A percentile compares a stretch with the other conserved stretches of the same genome.
phyloP scores from a whole-genome alignment of 371 early-diverging fungal genomes.

The Actinomortierella ambigua region DNA sequence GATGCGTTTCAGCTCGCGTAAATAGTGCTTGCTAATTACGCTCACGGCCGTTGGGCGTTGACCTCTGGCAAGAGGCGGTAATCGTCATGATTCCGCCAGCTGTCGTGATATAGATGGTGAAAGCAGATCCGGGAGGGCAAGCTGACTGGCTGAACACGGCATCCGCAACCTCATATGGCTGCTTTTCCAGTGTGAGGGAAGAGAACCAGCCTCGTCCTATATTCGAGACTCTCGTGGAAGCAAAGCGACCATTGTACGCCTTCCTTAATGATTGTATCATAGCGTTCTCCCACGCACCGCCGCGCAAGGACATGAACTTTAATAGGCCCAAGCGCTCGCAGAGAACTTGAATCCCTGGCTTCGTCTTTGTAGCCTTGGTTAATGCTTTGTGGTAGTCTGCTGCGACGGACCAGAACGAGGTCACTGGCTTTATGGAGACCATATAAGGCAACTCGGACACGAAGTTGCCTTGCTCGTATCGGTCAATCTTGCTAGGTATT shows the following conservation, averaged over 20 bases:
- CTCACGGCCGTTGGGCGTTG: conserved; percentile 15
- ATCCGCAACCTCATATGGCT: conserved; percentile 6
- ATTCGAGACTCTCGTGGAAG: conserved; percentile 25
- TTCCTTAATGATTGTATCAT: conserved; percentile 17
- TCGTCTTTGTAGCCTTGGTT: conserved; percentile 9
- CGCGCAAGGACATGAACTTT: conserved; percentile 9
- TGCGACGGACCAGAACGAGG: conserved; percentile 24
- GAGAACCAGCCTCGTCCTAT: conserved; percentile 28
- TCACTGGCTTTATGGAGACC: conserved; percentile 4
- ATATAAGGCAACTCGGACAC: conserved; percentile 20
- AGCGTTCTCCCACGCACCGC: conserved; percentile 28
- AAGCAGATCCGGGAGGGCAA: conserved; percentile 1
- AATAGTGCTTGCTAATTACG: conserved; percentile 17
- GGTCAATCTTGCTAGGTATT: conserved; percentile 7
- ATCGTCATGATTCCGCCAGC: conserved; percentile 20
- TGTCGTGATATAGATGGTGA: conserved; percentile 17
- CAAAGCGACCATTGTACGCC: conserved; percentile 24
- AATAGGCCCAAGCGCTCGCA: conserved; percentile 20
- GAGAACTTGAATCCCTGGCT: conserved; percentile 3
- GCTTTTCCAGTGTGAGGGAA: not conserved
- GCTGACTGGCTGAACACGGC: conserved; percentile 21
- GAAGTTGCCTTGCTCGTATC: conserved; percentile 14
- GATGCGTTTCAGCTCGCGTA: conserved; percentile 23
- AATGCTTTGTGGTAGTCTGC: conserved; percentile 11
- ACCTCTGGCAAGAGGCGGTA: conserved; percentile 23